Conservation (phyloP, 495 filamentous ascomycete species). For the Aspergillus campestris region DNA sequence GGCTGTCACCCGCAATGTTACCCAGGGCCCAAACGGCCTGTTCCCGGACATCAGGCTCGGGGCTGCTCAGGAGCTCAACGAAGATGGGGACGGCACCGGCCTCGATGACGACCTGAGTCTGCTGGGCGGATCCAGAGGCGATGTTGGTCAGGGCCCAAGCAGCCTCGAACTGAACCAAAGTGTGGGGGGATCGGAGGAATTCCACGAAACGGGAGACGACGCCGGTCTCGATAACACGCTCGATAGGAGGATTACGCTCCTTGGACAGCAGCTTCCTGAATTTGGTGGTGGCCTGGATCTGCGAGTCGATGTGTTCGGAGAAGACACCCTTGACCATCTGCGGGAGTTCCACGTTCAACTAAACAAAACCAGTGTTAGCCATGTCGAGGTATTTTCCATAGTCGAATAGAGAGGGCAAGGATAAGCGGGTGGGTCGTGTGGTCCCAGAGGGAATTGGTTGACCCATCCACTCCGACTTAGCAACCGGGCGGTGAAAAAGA, state of each 20-base stretch:
- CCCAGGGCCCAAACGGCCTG: slow-evolving; percentile 98
- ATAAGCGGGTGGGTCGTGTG: slow-evolving; percentile 14
- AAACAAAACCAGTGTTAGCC: slow-evolving; percentile 34
- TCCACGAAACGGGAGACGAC: slow-evolving; percentile 96
- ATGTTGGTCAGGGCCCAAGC: slow-evolving; percentile 99
- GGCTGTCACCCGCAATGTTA: slow-evolving; percentile 99
- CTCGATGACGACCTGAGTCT: slow-evolving; percentile 98
- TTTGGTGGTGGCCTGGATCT: slow-evolving; percentile 98
- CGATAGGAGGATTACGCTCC: slow-evolving; percentile 98
- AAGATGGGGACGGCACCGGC: slow-evolving; percentile 98
- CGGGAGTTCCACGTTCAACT: slow-evolving; percentile 97
- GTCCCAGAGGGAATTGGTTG: slow-evolving; percentile 4
- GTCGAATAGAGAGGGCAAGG: neutral
- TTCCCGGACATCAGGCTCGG: slow-evolving; percentile 96
- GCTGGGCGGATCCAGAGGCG: slow-evolving; percentile 90
- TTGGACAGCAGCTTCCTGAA: slow-evolving; percentile 97
- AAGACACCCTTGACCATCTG: slow-evolving; percentile 97
- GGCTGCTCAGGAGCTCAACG: slow-evolving; percentile 88
- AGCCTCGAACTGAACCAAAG: slow-evolving; percentile 97
- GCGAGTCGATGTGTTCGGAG: slow-evolving; percentile 94
- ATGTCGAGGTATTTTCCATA: slow-evolving; percentile 1
- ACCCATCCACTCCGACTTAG: slow-evolving; percentile 14
- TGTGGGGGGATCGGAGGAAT: slow-evolving; percentile 97
- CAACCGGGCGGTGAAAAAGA: slow-evolving; percentile 35
- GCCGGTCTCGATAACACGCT: slow-evolving; percentile 97